Evolutionary conservation across 2,329 filamentous ascomycete genomes (phyloP).

Genomic region (Fusarium sp.): DNA sequence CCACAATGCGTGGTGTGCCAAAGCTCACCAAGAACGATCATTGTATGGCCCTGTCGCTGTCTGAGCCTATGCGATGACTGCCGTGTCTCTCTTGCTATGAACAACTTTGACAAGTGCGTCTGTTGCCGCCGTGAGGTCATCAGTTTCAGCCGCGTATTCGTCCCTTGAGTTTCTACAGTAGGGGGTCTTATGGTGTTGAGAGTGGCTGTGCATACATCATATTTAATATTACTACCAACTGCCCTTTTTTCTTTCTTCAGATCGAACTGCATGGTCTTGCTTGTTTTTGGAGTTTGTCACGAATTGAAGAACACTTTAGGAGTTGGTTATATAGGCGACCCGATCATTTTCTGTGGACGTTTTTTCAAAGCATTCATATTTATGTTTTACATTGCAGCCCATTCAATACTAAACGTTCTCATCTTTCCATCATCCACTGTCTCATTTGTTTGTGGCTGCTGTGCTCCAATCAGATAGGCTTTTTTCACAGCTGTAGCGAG

Average conservation of each 20-base stretch:
- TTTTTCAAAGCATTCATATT: slow-evolving; percentile 29
- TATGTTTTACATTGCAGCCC: slow-evolving; percentile 84
- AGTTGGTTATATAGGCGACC: background rate
- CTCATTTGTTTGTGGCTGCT: slow-evolving; percentile 56
- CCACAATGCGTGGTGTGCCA: slow-evolving; percentile 96
- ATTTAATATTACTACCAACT: background rate
- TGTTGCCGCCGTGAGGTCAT: slow-evolving; percentile 90
- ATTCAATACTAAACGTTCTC: slow-evolving; percentile 88
- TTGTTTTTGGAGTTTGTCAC: slow-evolving; percentile 32
- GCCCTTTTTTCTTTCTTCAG: background rate
- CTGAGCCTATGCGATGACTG: slow-evolving; percentile 96
- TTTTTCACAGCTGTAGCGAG: slow-evolving; percentile 97
- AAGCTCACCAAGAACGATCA: slow-evolving; percentile 83
- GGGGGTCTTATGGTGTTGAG: background rate
- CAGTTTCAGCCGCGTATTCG: slow-evolving; percentile 92
- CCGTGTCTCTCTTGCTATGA: slow-evolving; percentile 91
- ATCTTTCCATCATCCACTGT: slow-evolving; percentile 59
- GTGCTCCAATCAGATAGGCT: slow-evolving; percentile 86
- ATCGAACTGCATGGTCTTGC: slow-evolving; percentile 18
- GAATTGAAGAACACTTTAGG: slow-evolving; percentile 9
- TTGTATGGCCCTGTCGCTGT: slow-evolving; percentile 97
- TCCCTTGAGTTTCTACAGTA: slow-evolving; percentile 65
- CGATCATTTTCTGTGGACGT: slow-evolving; percentile 18
- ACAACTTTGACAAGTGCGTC: slow-evolving; percentile 97
- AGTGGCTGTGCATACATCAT: background rate